A percentile compares a stretch with the other conserved stretches of the same genome.
Conservation (phyloP, 495 filamentous ascomycete genomes). For the Lindgomyces ingoldianus region DNA sequence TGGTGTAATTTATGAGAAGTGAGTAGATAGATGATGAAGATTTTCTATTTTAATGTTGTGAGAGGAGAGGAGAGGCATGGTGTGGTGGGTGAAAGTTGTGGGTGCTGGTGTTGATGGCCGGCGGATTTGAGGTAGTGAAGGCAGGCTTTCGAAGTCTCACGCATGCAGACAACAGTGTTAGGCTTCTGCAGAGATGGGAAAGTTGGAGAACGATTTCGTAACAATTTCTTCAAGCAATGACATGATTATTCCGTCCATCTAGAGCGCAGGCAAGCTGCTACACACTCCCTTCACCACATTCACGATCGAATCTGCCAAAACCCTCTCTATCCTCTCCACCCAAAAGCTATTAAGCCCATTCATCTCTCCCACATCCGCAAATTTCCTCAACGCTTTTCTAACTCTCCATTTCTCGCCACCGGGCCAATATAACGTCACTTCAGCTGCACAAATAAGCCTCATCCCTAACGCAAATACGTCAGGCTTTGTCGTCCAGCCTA, state of each 20-base stretch:
- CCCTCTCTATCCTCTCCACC: slow-evolving; percentile 34
- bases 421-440: slow-evolving; percentile 40
- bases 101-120: too few species aligned
- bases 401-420: slow-evolving; percentile 24
- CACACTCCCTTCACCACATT: slow-evolving; percentile 1
- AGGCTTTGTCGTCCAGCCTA: slow-evolving; percentile 74
- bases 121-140: too few species aligned
- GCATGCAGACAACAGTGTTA: too few species aligned
- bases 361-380: slow-evolving; percentile 19
- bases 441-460: slow-evolving; percentile 56
- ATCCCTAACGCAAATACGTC: slow-evolving; percentile 69
- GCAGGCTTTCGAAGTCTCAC: too few species aligned
- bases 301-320: slow-evolving; percentile 24
- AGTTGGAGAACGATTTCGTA: too few species aligned
- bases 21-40: background rate
- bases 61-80: too few species aligned
- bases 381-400: slow-evolving; percentile 24
- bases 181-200: too few species aligned
- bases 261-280: background rate
- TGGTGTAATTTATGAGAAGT: too few species aligned
- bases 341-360: slow-evolving; percentile 29
- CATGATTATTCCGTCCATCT: background rate
- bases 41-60: background rate
- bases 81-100: too few species aligned
- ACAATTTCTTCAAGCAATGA: background rate